Evolutionary conservation across 1,284 basidiomycete genomes (phyloP).

Genomic region (Acaromyces ingoldii): DNA sequence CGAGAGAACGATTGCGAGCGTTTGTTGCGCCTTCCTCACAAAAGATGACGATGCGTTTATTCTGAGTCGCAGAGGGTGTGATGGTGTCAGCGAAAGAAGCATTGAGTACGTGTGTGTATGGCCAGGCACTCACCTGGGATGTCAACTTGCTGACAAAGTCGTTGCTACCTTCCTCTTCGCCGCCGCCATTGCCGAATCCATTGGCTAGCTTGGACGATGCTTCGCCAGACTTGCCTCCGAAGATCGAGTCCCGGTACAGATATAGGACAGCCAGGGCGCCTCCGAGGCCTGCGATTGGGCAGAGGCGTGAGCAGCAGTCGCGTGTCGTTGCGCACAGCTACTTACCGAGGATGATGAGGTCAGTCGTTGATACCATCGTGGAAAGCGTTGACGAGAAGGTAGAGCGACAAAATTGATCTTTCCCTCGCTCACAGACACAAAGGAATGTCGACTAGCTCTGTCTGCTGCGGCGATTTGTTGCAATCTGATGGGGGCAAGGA

Average conservation of each 20-base stretch:
- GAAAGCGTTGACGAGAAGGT: no score
- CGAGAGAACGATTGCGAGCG: not conserved
- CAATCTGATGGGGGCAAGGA: no score
- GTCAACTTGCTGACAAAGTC: slow-evolving; percentile 42
- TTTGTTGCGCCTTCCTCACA: slow-evolving; percentile 7
- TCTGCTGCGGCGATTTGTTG: no score
- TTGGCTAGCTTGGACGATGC: slow-evolving; percentile 31
- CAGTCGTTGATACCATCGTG: slow-evolving; percentile 26
- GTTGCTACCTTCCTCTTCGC: slow-evolving; percentile 11
- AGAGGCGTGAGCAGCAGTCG: not conserved
- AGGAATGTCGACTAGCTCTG: no score
- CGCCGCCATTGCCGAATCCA: slow-evolving; percentile 13
- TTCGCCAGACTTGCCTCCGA: slow-evolving; percentile 18
- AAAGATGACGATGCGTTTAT: slow-evolving; percentile 49
- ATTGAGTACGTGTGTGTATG: not conserved
- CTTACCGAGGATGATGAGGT: slow-evolving; percentile 26
- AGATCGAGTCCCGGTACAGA: slow-evolving; percentile 34
- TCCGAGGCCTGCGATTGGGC: slow-evolving; percentile 10
- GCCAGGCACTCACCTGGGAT: slow-evolving; percentile 15
- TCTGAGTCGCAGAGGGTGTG: slow-evolving; percentile 14
- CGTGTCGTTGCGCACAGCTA: not conserved
- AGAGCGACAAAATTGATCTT: no score
- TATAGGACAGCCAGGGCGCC: slow-evolving; percentile 34
- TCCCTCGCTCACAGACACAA: no score
- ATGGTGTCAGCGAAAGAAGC: not conserved